Base-by-base conservation (phyloP, 441 rosid genomes). In the Populus hybrid region DNA sequence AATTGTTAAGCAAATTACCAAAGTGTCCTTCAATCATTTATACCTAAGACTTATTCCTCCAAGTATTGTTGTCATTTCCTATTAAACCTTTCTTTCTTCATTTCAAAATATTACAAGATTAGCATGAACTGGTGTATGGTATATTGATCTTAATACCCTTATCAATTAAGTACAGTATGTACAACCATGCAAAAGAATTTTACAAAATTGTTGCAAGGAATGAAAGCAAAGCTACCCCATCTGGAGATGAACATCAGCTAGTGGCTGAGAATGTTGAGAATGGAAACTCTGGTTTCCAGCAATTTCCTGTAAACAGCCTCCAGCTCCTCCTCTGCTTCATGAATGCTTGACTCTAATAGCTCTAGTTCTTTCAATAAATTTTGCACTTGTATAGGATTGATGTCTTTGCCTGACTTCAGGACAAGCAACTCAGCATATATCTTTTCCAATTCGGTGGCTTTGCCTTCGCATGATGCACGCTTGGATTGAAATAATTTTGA, bases 401-500 rank as follows among this genome's bases (percentile, higher is more conserved):
- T 63, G 75, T 33, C 69, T 67, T 80, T 78, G 69, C 74, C 66
- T 21, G 67, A 56, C 53, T 80, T 81, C 24, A 67, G 66, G 40
- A 69, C 42, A 50, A 73, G 63, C 69, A 80, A 66, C 33, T 14
- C 50, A 18, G 66, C 24, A 69, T 77, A 76, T 1, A 75, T 36
- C 53, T 72, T 71, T 38, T 79, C 76, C 12, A 74, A n/a, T 68
- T 74, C 80, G 10, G 9, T 70, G 65, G 12, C 64, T 36, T 29
- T 28, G 1, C 7, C 76, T 28, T 74, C 77, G 9, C 64, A 29
- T 0, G 74, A 71, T 28, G 40, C 21, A 0, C 65, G 33, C 68
- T 81, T 75, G 45, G 83, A 64, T 77, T 24, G 36, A 65, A 81
- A 20, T 18, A 76, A 18, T 21, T 79, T 81, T 21, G 79, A 77